A percentile compares a stretch with the other conserved stretches of the same genome.
phyloP scores from a whole-genome alignment of 768 basidiomycete genomes.

The Boletus reticuloceps region DNA sequence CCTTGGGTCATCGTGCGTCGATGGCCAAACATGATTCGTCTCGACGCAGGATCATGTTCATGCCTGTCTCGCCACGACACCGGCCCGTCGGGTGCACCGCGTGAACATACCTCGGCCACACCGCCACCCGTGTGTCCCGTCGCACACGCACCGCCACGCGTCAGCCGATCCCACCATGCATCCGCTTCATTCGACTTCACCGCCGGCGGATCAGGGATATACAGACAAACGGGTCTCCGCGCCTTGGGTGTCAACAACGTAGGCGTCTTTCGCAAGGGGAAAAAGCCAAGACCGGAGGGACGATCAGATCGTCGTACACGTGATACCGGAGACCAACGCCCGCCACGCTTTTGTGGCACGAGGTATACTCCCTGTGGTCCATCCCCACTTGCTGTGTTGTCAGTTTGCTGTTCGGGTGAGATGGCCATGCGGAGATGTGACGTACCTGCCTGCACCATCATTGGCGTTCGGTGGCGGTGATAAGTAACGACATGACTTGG shows the following conservation, averaged over 20 bases:
- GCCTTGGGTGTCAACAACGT: slow-evolving; percentile 6
- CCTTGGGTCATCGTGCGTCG: slow-evolving; percentile 10
- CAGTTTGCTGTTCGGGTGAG: neutral
- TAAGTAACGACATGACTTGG: slow-evolving; percentile 2
- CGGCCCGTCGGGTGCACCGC: neutral
- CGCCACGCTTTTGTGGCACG: slow-evolving; percentile 19
- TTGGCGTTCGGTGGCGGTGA: neutral
- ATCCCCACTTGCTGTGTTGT: neutral
- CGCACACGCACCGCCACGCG: neutral
- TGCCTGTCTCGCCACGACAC: slow-evolving; percentile 23
- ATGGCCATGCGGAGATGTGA: neutral
- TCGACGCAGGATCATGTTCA: slow-evolving; percentile 21
- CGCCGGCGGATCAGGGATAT: slow-evolving; percentile 8
- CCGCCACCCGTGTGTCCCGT: neutral
- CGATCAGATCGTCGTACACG: neutral
- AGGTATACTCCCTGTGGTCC: slow-evolving; percentile 10
- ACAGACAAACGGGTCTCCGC: slow-evolving; percentile 16
- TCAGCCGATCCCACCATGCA: slow-evolving; percentile 10
- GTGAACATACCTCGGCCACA: neutral
- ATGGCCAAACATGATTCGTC: slow-evolving; percentile 1
- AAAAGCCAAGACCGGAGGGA: slow-evolving; percentile 2
- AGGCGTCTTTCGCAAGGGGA: slow-evolving; percentile 6
- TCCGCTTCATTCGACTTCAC: slow-evolving; percentile 4
- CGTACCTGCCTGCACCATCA: slow-evolving; percentile 3
- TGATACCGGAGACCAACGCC: neutral